Evolutionary conservation across 2,329 filamentous ascomycete genomes (phyloP), one percentile per base, ranked within the genome.

Genomic region (Cordyceps sp.): DNA sequence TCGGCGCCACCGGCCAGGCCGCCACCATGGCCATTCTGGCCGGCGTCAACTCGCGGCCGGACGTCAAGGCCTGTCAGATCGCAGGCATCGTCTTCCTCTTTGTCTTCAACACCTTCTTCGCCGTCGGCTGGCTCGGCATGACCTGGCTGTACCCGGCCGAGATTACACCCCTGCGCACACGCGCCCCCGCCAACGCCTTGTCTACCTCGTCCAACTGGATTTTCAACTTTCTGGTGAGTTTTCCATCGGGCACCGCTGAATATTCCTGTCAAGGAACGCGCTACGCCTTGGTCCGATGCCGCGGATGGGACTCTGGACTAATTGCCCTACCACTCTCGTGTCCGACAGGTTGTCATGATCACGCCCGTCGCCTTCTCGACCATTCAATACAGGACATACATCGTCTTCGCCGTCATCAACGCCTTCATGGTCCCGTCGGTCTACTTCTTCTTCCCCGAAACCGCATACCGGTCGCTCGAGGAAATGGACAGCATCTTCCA

Each of bases 41-140:
- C 0, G 59, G 62, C 22, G 57, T 78, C 35, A 73, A 70, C 39
- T 64, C 62, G 1, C 57, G 62, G 36, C 61, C 66, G 30, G 43
- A 52, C 4, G 52, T 59, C 41, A 61, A 39, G 52, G 57, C 31
- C 48, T 72, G 52, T 26, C 72, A 71, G 28, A 68, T 73, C 25
- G 68, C 61, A 1, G 73, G 69, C 10, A 69, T 78, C 14, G 71
- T 73, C 41, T 78, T 78, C 52, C 49, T 79, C n/a, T 78, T 78
- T 46, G 61, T 62, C 30, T 69, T 73, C 32, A 66, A 67, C 16
- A 58, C 65, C 12, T 64, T 73, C 40, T 76, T 73, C 41, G 69
- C 66, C 5, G 44, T 71, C 27, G 71, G 67, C 1, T 74, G 70
- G 52, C 65, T 70, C 2, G 66, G 69, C 4, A 62, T 68, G 44